Evolutionary conservation across 1,139 yeast species (phyloP).

Genomic region (Yamadazyma diospyri): DNA sequence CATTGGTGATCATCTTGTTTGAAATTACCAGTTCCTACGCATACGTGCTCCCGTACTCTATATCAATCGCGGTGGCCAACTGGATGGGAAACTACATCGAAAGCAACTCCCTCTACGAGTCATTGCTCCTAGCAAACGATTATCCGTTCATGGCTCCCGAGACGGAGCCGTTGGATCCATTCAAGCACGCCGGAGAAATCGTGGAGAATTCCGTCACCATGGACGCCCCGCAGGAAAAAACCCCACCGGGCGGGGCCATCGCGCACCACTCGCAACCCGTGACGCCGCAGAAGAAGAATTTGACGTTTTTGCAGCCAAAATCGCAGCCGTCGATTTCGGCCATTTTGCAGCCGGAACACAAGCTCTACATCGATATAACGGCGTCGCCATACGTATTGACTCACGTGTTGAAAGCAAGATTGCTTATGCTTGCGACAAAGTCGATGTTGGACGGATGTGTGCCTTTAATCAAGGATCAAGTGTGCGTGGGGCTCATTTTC

Average conservation of each 20-base stretch:
- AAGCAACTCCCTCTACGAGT: slow-evolving; percentile 51
- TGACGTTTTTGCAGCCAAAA: slow-evolving; percentile 8
- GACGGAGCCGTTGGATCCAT: slow-evolving; percentile 38
- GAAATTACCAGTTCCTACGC: slow-evolving; percentile 60
- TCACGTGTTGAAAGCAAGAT: slow-evolving; percentile 29
- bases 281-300: slow-evolving; percentile 7
- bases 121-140: slow-evolving; percentile 46
- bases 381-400: slow-evolving; percentile 35
- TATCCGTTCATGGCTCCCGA: slow-evolving; percentile 52
- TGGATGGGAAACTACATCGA: slow-evolving; percentile 57
- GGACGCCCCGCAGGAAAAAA: slow-evolving; percentile 1
- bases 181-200: slow-evolving; percentile 34
- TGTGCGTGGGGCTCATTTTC: slow-evolving; percentile 48
- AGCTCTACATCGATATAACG: slow-evolving; percentile 36
- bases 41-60: slow-evolving; percentile 57
- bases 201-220: slow-evolving; percentile 22
- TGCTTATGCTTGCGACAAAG: slow-evolving; percentile 33
- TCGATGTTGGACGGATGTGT: slow-evolving; percentile 55
- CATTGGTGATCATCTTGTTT: slow-evolving; percentile 56
- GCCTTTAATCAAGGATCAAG: slow-evolving; percentile 37
- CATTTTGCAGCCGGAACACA: slow-evolving; percentile 11
- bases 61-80: slow-evolving; percentile 55
- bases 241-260: slow-evolving; percentile 1
- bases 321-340: slow-evolving; percentile 1
- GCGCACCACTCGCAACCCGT: background rate